These are phyloP conservation scores for Escallonia rubra DNA, from an alignment of 129 eudicot species.

Conservation along the genomic window DNA sequence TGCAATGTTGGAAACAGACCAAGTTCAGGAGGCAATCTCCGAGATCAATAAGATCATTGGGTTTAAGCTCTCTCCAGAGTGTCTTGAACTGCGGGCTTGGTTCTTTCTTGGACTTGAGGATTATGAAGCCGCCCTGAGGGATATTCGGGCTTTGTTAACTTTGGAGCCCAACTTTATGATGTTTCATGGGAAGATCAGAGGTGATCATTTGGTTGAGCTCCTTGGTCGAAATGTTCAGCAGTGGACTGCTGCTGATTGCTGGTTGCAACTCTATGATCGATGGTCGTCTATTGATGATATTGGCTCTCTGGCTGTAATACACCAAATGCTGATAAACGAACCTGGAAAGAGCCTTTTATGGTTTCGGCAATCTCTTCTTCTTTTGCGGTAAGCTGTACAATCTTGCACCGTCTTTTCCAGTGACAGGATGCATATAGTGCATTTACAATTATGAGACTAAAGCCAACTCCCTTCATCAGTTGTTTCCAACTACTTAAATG, in stretches of 20 bases:
- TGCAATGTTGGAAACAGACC: conserved; percentile 35
- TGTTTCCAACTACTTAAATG: too few relatives aligned
- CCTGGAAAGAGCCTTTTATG: conserved; percentile 65
- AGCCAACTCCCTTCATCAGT: too few relatives aligned
- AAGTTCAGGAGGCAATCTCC: conserved; percentile 39
- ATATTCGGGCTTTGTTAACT: conserved; percentile 50
- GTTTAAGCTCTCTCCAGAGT: conserved; percentile 56
- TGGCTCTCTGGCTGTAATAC: conserved; percentile 68
- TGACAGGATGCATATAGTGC: background rate
- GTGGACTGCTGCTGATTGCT: conserved; percentile 72
- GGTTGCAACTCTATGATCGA: conserved; percentile 71
- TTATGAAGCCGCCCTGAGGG: conserved; percentile 58
- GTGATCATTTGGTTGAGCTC: conserved; percentile 48
- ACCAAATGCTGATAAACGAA: conserved; percentile 64
- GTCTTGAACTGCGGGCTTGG: conserved; percentile 76
- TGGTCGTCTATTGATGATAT: conserved; percentile 82
- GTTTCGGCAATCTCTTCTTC: conserved; percentile 72
- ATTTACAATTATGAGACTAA: too few relatives aligned
- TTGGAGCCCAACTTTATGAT: conserved; percentile 59
- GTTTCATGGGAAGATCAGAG: conserved; percentile 64
- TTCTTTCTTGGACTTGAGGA: conserved; percentile 52
- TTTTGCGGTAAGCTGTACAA: conserved; percentile 38
- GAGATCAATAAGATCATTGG: conserved; percentile 57
- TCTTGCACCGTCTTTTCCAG: background rate
- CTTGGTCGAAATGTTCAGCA: conserved; percentile 44